phyloP scores from a whole-genome alignment of 257 asterid genomes.

The Rubia yunnanensis region DNA sequence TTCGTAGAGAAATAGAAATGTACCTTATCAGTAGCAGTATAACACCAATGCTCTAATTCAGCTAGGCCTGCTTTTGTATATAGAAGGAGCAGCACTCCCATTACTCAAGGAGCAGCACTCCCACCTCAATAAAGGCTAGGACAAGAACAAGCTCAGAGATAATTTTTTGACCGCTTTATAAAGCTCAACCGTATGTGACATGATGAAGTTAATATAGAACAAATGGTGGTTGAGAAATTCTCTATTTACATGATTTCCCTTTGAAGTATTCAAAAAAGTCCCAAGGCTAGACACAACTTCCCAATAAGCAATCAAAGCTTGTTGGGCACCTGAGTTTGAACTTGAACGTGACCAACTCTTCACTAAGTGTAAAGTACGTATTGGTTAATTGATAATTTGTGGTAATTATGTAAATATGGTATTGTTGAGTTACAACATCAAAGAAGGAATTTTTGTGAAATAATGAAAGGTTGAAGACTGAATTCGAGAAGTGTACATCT shows the following conservation, averaged over 20 bases:
- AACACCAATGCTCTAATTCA: conserved; percentile 88
- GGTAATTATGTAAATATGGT: too few relatives aligned
- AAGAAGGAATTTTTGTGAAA: too few relatives aligned
- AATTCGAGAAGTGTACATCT: too few relatives aligned
- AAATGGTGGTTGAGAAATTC: background rate
- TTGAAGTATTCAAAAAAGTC: conserved; percentile 68
- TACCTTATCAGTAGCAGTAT: conserved; percentile 83
- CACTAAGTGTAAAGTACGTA: too few relatives aligned
- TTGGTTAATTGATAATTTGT: too few relatives aligned
- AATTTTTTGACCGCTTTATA: background rate
- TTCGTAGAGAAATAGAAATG: conserved; percentile 4
- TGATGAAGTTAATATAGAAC: conserved; percentile 4
- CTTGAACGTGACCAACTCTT: conserved; percentile 93
- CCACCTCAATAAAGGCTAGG: background rate
- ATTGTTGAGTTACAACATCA: too few relatives aligned
- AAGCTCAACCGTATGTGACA: conserved; percentile 4
- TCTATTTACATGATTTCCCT: conserved; percentile 70
- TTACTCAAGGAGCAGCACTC: conserved; percentile 98
- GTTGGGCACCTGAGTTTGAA: conserved; percentile 81
- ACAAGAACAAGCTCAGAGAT: conserved; percentile 3
- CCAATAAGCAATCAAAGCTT: conserved; percentile 97
- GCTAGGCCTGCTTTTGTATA: conserved; percentile 93
- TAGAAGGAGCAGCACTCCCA: too few relatives aligned
- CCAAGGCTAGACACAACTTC: conserved; percentile 91
- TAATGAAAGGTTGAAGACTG: too few relatives aligned